Base-by-base conservation (phyloP, 352 stramenopile genomes). In the Phytophthora europaea region DNA sequence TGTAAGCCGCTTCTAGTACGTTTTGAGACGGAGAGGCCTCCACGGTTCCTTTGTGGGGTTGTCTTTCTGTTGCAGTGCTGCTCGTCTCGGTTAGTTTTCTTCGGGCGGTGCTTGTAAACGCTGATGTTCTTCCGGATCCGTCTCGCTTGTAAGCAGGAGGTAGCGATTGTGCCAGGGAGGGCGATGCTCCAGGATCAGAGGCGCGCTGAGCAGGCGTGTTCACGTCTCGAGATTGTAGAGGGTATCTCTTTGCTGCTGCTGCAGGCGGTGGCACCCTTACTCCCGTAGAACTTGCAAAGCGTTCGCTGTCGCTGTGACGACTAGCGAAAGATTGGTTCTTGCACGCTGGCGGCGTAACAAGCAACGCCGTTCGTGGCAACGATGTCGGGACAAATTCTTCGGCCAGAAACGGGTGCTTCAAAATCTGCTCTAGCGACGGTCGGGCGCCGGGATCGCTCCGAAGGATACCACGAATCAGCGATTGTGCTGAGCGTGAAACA, bases 401-500 rank as follows among this genome's bases (percentile, higher is more conserved):
- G 10, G 71, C 59, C 15, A 97, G 82, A 61, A 97, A 97, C 26
- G 89, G 78, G 53, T 97, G 91, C 31, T 81, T 80, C 3, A 94
- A 76, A 67, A 98, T 95, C 15, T 84, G 81, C n/a, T 84, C 72
- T 3, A 97, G 65, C 16, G 91, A 93, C 50, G 89, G 90, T 51
- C 90, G 80, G 48, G 85, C 66, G 9, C 81, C 78, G 12, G 90
- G 92, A 31, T 97, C 91, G 31, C 87, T 82, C 3, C 85, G 78
- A 70, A 97, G 62, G 20, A 97, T 96, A 22, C 73, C 82, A 1
- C 82, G 82, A n/a, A 97, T 82, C 9, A 98, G 73, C 16, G 78
- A 88, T 65, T 95, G 87, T 5, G 92, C 89, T 7, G 74, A 83
- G 7, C 85, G 68, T 1, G 94, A 98, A 8, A 99, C 82, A 6